Evolutionary conservation across 768 basidiomycete species (phyloP).

Genomic region (Kwoniella shandongensis): DNA sequence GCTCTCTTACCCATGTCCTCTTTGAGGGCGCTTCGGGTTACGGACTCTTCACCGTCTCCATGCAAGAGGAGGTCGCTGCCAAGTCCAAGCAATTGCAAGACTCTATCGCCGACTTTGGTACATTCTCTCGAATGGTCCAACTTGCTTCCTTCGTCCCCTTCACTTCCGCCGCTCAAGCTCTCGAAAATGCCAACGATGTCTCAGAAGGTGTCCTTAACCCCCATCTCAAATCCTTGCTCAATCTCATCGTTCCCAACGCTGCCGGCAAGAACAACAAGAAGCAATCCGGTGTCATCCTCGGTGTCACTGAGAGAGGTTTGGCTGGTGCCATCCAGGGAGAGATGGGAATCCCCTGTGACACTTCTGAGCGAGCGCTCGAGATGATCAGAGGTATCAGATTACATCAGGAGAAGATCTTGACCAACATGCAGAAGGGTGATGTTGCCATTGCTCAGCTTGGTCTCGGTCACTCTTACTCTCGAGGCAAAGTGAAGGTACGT

Average conservation of each 20-base stretch:
- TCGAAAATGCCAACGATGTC: conserved; percentile 93
- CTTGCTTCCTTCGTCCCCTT: conserved; percentile 90
- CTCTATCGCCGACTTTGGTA: conserved; percentile 78
- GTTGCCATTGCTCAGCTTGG: conserved; percentile 91
- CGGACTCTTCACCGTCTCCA: conserved; percentile 83
- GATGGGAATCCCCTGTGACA: conserved; percentile 72
- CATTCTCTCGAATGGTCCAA: conserved; percentile 89
- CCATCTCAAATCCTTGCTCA: conserved; percentile 36
- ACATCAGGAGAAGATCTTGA: conserved; percentile 81
- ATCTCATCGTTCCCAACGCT: conserved; percentile 38
- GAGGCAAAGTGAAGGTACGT: conserved; percentile 85
- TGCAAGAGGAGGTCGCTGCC: conserved; percentile 81
- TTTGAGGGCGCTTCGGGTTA: conserved; percentile 94
- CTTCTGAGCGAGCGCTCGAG: conserved; percentile 75
- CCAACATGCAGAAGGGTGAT: conserved; percentile 74
- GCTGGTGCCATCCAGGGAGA: conserved; percentile 74
- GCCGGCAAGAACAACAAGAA: conserved; percentile 42
- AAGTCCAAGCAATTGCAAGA: conserved; percentile 76
- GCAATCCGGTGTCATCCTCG: conserved; percentile 61
- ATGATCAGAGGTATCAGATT: conserved; percentile 88
- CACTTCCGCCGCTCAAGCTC: conserved; percentile 85
- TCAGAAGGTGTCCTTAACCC: conserved; percentile 72
- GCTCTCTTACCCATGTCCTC: conserved; percentile 71
- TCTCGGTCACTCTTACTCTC: conserved; percentile 94
- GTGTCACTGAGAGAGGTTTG: conserved; percentile 72